A percentile compares a stretch with the other conserved stretches of the same genome.
Evolutionary conservation across 768 basidiomycete genomes (phyloP).

Genomic region (Phaeolepiota aurea): DNA sequence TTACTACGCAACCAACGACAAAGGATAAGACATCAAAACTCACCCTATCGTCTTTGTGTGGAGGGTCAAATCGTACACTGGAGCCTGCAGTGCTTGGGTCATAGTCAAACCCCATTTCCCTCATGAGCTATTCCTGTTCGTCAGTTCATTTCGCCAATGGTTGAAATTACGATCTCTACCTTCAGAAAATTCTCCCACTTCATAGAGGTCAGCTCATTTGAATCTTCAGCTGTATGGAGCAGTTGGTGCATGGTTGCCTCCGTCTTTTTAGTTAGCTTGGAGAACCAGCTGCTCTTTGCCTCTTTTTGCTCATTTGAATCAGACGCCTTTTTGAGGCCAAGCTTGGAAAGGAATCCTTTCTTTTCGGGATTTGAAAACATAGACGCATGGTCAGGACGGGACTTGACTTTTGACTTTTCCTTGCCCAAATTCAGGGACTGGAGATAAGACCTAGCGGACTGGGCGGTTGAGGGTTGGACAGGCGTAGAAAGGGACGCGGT

Average conservation of each 20-base stretch:
- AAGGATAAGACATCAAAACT: no score
- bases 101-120: conserved; percentile 68
- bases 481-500: conserved; percentile 28
- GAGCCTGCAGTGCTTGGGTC: conserved; percentile 75
- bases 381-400: conserved; percentile 50
- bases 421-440: conserved; percentile 37
- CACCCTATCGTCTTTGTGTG: conserved; percentile 35
- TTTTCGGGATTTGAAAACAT: conserved; percentile 36
- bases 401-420: conserved; percentile 62
- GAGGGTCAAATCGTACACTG: conserved; percentile 77
- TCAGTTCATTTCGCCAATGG: background rate
- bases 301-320: conserved; percentile 30
- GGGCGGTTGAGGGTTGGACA: conserved; percentile 42
- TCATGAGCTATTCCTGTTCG: conserved; percentile 49
- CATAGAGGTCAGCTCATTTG: conserved; percentile 47
- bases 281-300: conserved; percentile 47
- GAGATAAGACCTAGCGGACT: conserved; percentile 66
- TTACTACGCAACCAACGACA: background rate
- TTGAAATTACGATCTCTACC: conserved; percentile 24
- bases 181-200: conserved; percentile 77
- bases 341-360: conserved; percentile 42
- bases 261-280: conserved; percentile 51
- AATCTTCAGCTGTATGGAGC: conserved; percentile 45
- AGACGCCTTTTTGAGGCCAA: conserved; percentile 25
- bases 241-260: conserved; percentile 56